phyloP scores from a whole-genome alignment of 805 yeast genomes.

The Schizosaccharomyces osmophilus region DNA sequence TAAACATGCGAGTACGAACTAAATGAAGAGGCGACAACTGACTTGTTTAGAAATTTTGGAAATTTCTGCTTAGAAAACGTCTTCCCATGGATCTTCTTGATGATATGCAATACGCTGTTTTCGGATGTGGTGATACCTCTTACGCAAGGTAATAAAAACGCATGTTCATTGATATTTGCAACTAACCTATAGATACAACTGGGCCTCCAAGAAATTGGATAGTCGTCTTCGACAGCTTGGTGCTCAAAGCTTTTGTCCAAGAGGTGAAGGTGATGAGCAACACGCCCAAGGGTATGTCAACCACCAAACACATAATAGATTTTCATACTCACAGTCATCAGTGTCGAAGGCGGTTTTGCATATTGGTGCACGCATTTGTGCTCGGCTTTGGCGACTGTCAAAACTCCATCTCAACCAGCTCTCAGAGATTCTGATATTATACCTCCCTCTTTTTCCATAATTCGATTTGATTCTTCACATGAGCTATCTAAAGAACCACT shows the following conservation, averaged over 20 bases:
- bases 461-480: constrained; percentile 6
- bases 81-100: constrained; percentile 36
- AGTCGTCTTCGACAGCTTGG: constrained; percentile 61
- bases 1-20: neutral
- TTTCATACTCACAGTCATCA: constrained; percentile 33
- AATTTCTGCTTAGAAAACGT: constrained; percentile 38
- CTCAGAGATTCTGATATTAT: constrained; percentile 14
- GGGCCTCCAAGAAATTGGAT: constrained; percentile 68
- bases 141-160: constrained; percentile 24
- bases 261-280: constrained; percentile 81
- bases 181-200: constrained; percentile 31
- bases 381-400: neutral
- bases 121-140: constrained; percentile 86
- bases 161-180: neutral
- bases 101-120: constrained; percentile 40
- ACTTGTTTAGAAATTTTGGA: constrained; percentile 26
- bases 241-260: constrained; percentile 37
- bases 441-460: constrained; percentile 16
- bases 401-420: constrained; percentile 12
- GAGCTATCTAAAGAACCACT: neutral
- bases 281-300: constrained; percentile 27
- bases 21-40: neutral
- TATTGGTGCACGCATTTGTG: neutral
- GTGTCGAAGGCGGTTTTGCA: constrained; percentile 8
- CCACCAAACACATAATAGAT: neutral